Evolutionary conservation across 208 protist genomes (phyloP), one percentile per base, ranked within the genome.

Genomic region (Crithidia expoeki): DNA sequence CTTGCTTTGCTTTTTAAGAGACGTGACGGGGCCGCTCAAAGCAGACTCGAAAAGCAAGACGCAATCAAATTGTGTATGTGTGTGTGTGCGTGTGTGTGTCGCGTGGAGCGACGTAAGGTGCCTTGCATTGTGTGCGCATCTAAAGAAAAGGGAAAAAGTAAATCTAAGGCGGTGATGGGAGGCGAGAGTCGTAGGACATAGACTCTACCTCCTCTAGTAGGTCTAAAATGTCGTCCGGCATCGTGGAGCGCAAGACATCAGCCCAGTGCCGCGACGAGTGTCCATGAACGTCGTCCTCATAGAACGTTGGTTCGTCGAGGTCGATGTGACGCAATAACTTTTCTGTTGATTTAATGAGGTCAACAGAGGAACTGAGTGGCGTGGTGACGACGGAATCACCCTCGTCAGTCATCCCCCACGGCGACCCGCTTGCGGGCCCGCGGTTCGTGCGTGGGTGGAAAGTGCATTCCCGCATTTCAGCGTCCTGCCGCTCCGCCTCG

Each of bases 401-500:
- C 55, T 36, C n/a, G 4, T 65, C 57, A 1, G 36, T 21, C 30
- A 42, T 42, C 5, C 61, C 61, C 61, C 61, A 67, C 49, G 61
- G 61, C 16, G 47, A 55, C 2, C 2, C 19, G 4, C 32, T 57
- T 2, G 23, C 25, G 0, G 61, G 61, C 0, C 61, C 61, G 44
- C 61, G 61, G 49, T 67, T 67, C 6, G 74, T 58, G 62, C 36
- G n/a, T 23, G 81, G 81, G 47, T 56, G 71, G 27, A 86, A 86
- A 2, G 81, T 86, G 58, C 81, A 86, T n/a, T 66, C 66, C 3
- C 51, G 64, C 62, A 60, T 74, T 62, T 56, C 55, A 30, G 32
- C 76, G 27, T 58, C 76, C 16, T 40, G 5, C 23, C 44, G 76
- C 57, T 74, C 59, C 44, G 44, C 51, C 17, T 36, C 47, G 4